Evolutionary conservation across 1,284 basidiomycete species (phyloP), one percentile per base, ranked within the genome.

Genomic region (Moesziomyces aphidis): DNA sequence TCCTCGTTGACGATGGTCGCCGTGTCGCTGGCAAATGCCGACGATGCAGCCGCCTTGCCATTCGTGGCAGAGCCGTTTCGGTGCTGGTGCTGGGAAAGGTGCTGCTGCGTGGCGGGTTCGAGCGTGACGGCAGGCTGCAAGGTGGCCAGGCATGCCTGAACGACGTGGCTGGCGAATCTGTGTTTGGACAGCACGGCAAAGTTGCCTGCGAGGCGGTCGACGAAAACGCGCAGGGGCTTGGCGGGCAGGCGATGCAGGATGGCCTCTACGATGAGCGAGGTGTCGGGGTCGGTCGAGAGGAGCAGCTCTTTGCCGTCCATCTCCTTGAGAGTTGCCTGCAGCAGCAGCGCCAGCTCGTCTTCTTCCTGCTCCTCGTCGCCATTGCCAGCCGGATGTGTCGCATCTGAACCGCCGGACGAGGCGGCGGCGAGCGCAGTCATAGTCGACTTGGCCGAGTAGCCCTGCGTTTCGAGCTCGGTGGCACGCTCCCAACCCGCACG

Each of bases 161-260:
- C 59, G 22, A 83, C 81, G 67, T 84, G 83, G 4, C 80, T 82
- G 26, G 78, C 83, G 46, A 79, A 84, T n/a, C 83, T 62, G 51
- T 84, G 83, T 15, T 60, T 62, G 22, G 79, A 63, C 9, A 84
- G 66, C 6, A 54, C 60, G 13, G 59, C 50, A 46, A 76, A 76
- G 59, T 72, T 78, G 36, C 80, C 81, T 1, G 73, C 61, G 28
- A 83, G 59, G n/a, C 79, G 58, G 44, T 84, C 83, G n/a, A 81
- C 63, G 24, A 83, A 72, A 5, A 84, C 73, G 15, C 83, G 67
- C 24, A 80, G 46, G n/a, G 78, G 76, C 28, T 77, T 78, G 11
- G 58, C 68, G 21, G 71, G 64, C 19, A 83, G 63, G 19, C 67
- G 55, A 2, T 67, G 51, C 6, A 79, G 58, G 51, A 84, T 64